phyloP scores from a whole-genome alignment of 1,139 yeast genomes.

The Blastobotrys ciferrii region DNA sequence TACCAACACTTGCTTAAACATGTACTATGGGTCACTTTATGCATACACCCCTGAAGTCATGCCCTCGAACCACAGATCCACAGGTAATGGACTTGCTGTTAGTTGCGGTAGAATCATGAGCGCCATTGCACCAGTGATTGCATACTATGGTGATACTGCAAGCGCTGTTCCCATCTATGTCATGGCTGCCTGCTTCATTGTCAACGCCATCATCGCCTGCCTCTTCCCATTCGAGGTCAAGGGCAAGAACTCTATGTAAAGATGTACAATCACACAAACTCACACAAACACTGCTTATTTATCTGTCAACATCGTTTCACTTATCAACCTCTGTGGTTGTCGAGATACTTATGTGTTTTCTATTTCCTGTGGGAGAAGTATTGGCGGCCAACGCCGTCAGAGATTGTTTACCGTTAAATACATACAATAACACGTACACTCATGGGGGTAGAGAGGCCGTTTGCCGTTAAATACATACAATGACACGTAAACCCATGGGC shows the following conservation, averaged over 20 bases:
- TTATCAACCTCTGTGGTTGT: too few species aligned
- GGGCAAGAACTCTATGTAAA: conserved; percentile 17
- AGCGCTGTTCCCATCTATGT: conserved; percentile 54
- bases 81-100: conserved; percentile 52
- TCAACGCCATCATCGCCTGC: conserved; percentile 43
- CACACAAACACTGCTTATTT: too few species aligned
- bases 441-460: too few species aligned
- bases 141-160: conserved; percentile 44
- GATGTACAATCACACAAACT: too few species aligned
- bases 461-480: too few species aligned
- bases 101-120: conserved; percentile 48
- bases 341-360: too few species aligned
- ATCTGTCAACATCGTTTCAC: too few species aligned
- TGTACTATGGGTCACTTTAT: conserved; percentile 53
- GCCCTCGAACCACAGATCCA: conserved; percentile 53
- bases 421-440: too few species aligned
- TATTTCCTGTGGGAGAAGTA: too few species aligned
- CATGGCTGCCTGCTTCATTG: conserved; percentile 51
- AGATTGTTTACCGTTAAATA: too few species aligned
- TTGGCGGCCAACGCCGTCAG: too few species aligned
- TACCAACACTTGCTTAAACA: conserved; percentile 48
- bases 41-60: conserved; percentile 59
- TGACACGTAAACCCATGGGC: too few species aligned
- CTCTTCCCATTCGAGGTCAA: conserved; percentile 45
- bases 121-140: conserved; percentile 52